phyloP scores from a whole-genome alignment of 495 filamentous ascomycete genomes.

The Penicillium nucicola region DNA sequence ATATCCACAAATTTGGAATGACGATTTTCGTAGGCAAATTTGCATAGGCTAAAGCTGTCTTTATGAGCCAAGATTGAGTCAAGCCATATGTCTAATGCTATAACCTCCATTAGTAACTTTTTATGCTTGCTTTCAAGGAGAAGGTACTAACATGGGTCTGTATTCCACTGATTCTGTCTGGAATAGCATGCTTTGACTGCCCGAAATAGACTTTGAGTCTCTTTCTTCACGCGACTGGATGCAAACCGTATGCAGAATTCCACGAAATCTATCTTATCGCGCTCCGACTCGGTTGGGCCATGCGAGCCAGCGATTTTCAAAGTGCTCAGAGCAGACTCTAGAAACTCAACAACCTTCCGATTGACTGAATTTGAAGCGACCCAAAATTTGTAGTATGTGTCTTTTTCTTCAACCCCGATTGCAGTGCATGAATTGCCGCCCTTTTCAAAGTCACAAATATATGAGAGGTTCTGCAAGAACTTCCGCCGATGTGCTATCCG shows the following conservation, averaged over 20 bases:
- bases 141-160: too few species aligned
- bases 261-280: too few species aligned
- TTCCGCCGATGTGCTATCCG: background rate
- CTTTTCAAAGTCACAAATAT: constrained; percentile 33
- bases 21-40: background rate
- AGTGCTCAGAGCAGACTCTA: constrained; percentile 9
- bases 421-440: constrained; percentile 26
- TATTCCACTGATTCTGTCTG: too few species aligned
- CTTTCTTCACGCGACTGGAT: too few species aligned
- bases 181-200: too few species aligned
- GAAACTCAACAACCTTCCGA: constrained; percentile 12
- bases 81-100: background rate
- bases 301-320: constrained; percentile 6
- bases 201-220: too few species aligned
- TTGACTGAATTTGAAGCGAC: constrained; percentile 23
- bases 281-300: too few species aligned
- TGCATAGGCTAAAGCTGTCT: background rate
- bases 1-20: background rate
- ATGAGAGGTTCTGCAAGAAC: constrained; percentile 29
- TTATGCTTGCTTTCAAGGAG: background rate
- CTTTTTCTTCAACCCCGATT: constrained; percentile 24
- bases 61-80: background rate
- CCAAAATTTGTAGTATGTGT: constrained; percentile 23
- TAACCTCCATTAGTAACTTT: background rate
- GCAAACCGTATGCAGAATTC: too few species aligned